Base-by-base conservation (phyloP, 2,329 filamentous ascomycete species). In the Fusarium sp. region DNA sequence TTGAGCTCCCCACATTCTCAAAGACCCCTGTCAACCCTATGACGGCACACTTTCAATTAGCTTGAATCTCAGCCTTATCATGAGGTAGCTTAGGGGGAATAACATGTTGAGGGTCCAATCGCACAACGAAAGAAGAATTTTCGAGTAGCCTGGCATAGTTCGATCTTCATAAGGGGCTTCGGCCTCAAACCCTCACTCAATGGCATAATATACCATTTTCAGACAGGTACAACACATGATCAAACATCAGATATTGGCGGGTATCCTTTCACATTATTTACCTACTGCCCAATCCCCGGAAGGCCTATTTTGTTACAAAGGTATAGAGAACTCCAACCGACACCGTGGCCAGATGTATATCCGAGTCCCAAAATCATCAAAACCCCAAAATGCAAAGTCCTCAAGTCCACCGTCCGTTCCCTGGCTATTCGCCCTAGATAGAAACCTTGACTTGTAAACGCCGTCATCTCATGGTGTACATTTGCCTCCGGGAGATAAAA, bases 381-480 rank as follows among this genome's bases (percentile, higher is more conserved):
- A 73, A 61, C 73, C 73, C 73, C 78, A 78, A 80, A 78, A 78
- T 74, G 75, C 74, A 64, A 69, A 68, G 70, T 70, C 66, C 69
- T 67, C 71, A 73, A 74, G 63, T 71, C 73, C 72, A 52, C 70
- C 57, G 64, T 73, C 69, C 57, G 60, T 71, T 69, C 69, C 73
- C 74, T 69, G 76, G 71, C 67, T 67, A 65, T 69, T 67, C 70
- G 70, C 75, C 67, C 61, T 73, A 69, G 67, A 60, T 73, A 69
- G 66, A 60, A 74, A 73, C 70, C 57, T 72, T 65, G 64, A 76
- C 71, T 76, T 77, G 75, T 73, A 75, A 81, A 82, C 80, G 81
- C 80, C 80, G 78, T 80, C 76, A 80, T 80, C 77, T 79, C 77
- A 77, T 81, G 77, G 77, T 82, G 79, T 81, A 82, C 78, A 83